Percentiles rank a stretch among this genome's conserved stretches.
phyloP scores from a whole-genome alignment of 176 grass and related monocot genomes.

The Zizania latifolia region DNA sequence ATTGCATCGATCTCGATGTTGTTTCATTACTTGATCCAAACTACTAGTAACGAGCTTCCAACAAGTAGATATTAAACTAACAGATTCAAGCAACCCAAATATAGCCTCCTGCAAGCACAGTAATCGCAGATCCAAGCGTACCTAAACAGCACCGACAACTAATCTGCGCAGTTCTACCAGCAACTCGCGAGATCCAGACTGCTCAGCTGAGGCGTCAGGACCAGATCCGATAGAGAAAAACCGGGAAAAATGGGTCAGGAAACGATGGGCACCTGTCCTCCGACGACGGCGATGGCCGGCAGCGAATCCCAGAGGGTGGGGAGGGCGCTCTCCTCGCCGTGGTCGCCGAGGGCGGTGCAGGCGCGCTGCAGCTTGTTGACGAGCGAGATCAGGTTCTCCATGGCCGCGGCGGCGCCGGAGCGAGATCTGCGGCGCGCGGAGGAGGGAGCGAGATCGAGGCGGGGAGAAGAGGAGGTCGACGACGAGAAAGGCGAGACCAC shows the following conservation, averaged over 20 bases:
- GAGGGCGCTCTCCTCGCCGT: conserved; percentile 83
- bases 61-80: conserved; percentile 7
- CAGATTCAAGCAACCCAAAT: not conserved
- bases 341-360: conserved; percentile 87
- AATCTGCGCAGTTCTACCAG: not conserved
- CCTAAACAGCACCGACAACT: not conserved
- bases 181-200: conserved; percentile 27
- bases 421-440: conserved; percentile 35
- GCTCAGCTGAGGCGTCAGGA: not conserved
- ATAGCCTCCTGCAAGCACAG: not conserved
- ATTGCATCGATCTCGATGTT: conserved; percentile 1
- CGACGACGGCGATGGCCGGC: conserved; percentile 81
- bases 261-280: conserved; percentile 58
- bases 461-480: not conserved
- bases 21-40: conserved; percentile 14
- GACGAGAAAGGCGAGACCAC: too few relatives aligned
- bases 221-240: conserved; percentile 34
- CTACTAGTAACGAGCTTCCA: not conserved
- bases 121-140: conserved; percentile 33
- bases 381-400: conserved; percentile 85
- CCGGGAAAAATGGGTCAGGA: not conserved
- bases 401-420: conserved; percentile 25
- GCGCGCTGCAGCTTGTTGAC: conserved; percentile 92
- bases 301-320: conserved; percentile 93
- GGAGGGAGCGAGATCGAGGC: conserved; percentile 21